Evolutionary conservation across 73 alveolate genomes (phyloP).

Genomic region (Loxodes magnus): DNA sequence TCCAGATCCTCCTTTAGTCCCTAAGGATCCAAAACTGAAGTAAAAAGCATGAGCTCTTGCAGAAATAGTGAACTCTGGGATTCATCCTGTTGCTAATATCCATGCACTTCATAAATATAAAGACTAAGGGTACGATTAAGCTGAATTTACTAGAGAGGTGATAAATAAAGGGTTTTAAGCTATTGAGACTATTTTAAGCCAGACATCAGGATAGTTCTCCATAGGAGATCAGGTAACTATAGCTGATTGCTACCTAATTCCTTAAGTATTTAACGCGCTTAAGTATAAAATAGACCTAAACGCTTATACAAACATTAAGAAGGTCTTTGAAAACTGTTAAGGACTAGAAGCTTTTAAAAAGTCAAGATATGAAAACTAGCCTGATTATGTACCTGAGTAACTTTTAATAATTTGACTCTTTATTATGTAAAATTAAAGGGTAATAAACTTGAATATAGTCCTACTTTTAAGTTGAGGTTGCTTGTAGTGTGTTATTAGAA

Average conservation of each 20-base stretch:
- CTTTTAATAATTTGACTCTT: too few relatives aligned
- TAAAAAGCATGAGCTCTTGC: slow-evolving; percentile 27
- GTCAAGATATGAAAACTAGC: slow-evolving; percentile 36
- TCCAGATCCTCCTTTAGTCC: slow-evolving; percentile 32
- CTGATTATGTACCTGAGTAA: too few relatives aligned
- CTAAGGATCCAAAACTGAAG: slow-evolving; percentile 23
- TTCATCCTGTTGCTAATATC: slow-evolving; percentile 44
- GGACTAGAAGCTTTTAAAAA: slow-evolving; percentile 19
- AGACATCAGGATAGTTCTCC: slow-evolving; percentile 40
- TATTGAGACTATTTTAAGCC: slow-evolving; percentile 11
- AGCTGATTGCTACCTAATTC: slow-evolving; percentile 52
- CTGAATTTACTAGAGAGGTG: slow-evolving; percentile 27
- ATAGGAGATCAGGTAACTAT: slow-evolving; percentile 44
- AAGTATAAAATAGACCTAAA: slow-evolving; percentile 28
- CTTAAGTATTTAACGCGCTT: slow-evolving; percentile 30
- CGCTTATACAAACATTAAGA: slow-evolving; percentile 21
- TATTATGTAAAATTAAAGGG: too few relatives aligned
- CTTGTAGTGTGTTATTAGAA: too few relatives aligned
- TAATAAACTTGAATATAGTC: too few relatives aligned
- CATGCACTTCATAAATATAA: slow-evolving; percentile 17
- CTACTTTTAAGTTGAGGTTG: too few relatives aligned
- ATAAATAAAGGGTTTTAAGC: slow-evolving; percentile 35
- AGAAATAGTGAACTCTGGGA: slow-evolving; percentile 47
- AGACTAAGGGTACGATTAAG: slow-evolving; percentile 18
- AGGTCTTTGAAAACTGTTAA: slow-evolving; percentile 15